Base-by-base conservation (phyloP, 345 rosid species). In the Litchi chinensis region DNA sequence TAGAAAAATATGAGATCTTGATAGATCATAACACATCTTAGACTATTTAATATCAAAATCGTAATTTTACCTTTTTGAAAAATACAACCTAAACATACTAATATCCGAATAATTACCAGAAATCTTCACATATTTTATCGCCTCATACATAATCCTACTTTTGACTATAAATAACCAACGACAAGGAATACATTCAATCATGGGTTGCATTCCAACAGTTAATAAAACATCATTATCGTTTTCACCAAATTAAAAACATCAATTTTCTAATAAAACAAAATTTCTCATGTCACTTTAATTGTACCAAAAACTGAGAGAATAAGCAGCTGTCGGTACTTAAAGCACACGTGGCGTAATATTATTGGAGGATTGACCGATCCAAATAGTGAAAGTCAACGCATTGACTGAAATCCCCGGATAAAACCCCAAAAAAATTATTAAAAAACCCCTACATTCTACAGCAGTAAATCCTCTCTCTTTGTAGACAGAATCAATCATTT, bases 401-500 rank as follows among this genome's bases (percentile, higher is more conserved):
- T 82, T 79, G 82, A 77, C 80, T 37, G 2, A 56, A 39, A 3
- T 2, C 52, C 8, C 8, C 52, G 2, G 1, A 46, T 2, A 40
- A 54, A 37, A 16, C 57, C 37, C 37, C 24, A 54, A 11, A 67
- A 66, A 64, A 54, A 26, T 26, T 26, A 26, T 26, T 26, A 16
- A 24, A 73, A 56, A 12, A 68, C 57, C 62, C 62, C 80, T 74
- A 74, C 65, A 62, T 71, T 24, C 32, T 74, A 40, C 39, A 8
- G 57, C 24, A 73, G 66, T 12, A 21, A 57, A 11, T 73, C 48
- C 62, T 40, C 10, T 13, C 26, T 71, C 65, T 56, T 56, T 26
- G 22, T 68, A 39, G 66, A 18, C 76, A 54, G 57, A 75, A 80
- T 70, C 86, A 69, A 81, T 84, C 86, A 71, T 80, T 84, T 78